Percentiles rank a stretch among this genome's conserved stretches.
Evolutionary conservation across 2,329 filamentous ascomycete species (phyloP).

Genomic region (Seiridium unicorne): DNA sequence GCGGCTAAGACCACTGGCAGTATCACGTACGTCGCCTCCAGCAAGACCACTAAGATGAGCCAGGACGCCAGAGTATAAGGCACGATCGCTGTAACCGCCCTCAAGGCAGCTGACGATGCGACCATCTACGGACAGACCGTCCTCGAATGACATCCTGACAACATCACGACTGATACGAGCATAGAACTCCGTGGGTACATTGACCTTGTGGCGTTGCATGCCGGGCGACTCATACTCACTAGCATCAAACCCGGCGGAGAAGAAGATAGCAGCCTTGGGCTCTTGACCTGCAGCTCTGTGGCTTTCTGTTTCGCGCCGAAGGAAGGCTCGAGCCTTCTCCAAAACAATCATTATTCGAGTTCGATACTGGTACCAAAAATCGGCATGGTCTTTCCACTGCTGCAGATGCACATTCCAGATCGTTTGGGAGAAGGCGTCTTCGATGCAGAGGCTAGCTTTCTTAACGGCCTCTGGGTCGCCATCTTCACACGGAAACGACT

Average conservation of each 20-base stretch:
- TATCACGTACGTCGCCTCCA: slow-evolving; percentile 45
- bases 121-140: slow-evolving; percentile 74
- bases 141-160: slow-evolving; percentile 76
- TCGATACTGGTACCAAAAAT: slow-evolving; percentile 90
- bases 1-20: slow-evolving; percentile 34
- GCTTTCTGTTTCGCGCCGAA: slow-evolving; percentile 70
- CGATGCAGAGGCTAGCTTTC: slow-evolving; percentile 90
- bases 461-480: slow-evolving; percentile 93
- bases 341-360: slow-evolving; percentile 73
- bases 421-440: slow-evolving; percentile 89
- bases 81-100: slow-evolving; percentile 92
- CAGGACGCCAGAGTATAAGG: slow-evolving; percentile 81
- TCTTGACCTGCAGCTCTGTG: slow-evolving; percentile 56
- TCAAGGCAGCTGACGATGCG: slow-evolving; percentile 91
- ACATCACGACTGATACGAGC: slow-evolving; percentile 86
- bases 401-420: slow-evolving; percentile 97
- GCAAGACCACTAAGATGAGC: slow-evolving; percentile 86
- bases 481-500: slow-evolving; percentile 93
- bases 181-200: slow-evolving; percentile 96
- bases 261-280: slow-evolving; percentile 84
- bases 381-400: slow-evolving; percentile 75
- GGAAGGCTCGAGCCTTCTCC: slow-evolving; percentile 75
- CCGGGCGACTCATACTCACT: slow-evolving; percentile 89
- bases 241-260: slow-evolving; percentile 95
- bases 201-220: slow-evolving; percentile 95